A percentile compares a stretch with the other conserved stretches of the same genome.
Conservation (phyloP, 768 basidiomycete species). For the Paxillus involutus region DNA sequence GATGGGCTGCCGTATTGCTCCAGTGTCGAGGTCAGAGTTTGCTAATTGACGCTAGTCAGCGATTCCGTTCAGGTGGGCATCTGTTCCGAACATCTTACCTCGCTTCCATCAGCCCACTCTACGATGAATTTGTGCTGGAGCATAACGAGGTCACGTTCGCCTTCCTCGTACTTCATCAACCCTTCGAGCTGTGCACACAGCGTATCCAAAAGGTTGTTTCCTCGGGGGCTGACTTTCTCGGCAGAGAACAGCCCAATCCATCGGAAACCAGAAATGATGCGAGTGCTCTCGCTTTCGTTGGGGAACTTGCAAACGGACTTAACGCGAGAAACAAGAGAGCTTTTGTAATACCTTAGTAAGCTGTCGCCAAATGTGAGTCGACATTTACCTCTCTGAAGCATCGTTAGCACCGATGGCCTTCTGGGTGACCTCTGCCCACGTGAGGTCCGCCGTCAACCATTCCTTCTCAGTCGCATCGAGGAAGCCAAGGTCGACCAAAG, state of each 20-base stretch:
- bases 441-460: constrained; percentile 72
- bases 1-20: constrained; percentile 81
- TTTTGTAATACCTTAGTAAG: constrained; percentile 27
- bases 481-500: constrained; percentile 87
- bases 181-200: constrained; percentile 88
- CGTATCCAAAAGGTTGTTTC: constrained; percentile 85
- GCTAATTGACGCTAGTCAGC: constrained; percentile 37
- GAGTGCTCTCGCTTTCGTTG: constrained; percentile 60
- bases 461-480: constrained; percentile 73
- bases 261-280: constrained; percentile 86
- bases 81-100: constrained; percentile 39
- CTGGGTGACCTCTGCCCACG: constrained; percentile 84
- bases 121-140: constrained; percentile 98
- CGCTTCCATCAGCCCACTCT: constrained; percentile 80
- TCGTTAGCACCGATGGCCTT: constrained; percentile 68
- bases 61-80: background rate
- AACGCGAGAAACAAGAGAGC: constrained; percentile 72
- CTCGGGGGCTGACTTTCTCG: constrained; percentile 59
- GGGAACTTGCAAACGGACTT: constrained; percentile 75
- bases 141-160: constrained; percentile 95
- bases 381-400: constrained; percentile 62
- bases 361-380: background rate
- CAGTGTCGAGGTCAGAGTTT: constrained; percentile 88
- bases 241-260: constrained; percentile 93
- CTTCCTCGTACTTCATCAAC: constrained; percentile 87